Evolutionary conservation across 805 yeast species (phyloP), one percentile per base, ranked within the genome.

Genomic region (Tanozyma kutaoensis): DNA sequence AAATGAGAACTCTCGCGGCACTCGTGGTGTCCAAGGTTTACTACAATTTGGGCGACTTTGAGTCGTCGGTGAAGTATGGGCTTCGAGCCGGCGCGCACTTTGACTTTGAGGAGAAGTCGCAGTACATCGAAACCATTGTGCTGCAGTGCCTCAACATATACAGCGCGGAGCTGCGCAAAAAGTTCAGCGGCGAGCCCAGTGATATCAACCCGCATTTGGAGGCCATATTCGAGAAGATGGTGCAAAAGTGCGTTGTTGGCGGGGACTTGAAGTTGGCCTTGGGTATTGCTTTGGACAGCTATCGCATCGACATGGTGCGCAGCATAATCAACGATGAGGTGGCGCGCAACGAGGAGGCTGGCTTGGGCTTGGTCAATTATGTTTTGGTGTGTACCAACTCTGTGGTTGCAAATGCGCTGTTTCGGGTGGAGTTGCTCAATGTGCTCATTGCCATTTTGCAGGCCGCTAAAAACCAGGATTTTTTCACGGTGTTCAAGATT

Each of bases 11-110:
- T 25, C 65, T 88, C 45, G 97, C 97, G 7, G 97, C 98, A 2
- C 62, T 91, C 33, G 69, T 91, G 33, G 86, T 91, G 6, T 82
- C 97, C 11, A 91, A 91, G 52, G 93, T 73, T 17, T 70, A 70
- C 48, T 91, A 85, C 53, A 85, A 91, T 51, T 65, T 91, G 44
- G 97, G 97, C 25, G 97, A 91, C 48, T 85, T 79, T 44, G 93
- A 81, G 36, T 66, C 86, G 3, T 80, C 95, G 8, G 95, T 91
- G 35, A 78, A 72, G 48, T 91, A 74, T 49, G 88, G 95, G 2
- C 66, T 91, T 24, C 76, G 72, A 18, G 88, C 97, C 13, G 95
- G 81, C 17, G 65, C 72, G 15, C 73, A 70, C 43, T 85, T 91
- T 48, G 68, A 86, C 50, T 59, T 85, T 27, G 61, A 71, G 32